Evolutionary conservation across 768 basidiomycete species (phyloP).

Genomic region (Agrocybe praecox): DNA sequence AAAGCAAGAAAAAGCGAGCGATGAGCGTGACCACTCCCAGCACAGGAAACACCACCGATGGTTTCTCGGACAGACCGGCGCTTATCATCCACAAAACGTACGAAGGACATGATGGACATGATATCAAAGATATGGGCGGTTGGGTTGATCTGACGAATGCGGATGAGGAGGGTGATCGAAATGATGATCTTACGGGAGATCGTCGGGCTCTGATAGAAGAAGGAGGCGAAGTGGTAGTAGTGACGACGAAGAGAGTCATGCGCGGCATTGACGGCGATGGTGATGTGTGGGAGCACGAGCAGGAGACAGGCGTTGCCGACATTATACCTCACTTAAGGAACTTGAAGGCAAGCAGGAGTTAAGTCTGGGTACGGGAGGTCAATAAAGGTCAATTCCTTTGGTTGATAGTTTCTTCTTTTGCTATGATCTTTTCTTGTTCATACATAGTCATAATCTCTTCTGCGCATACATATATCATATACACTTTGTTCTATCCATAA

Average conservation of each 20-base stretch:
- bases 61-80: neutral
- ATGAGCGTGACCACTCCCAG: neutral
- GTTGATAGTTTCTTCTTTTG: too few species aligned
- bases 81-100: conserved; percentile 2
- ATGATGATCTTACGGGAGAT: neutral
- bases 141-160: neutral
- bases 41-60: neutral
- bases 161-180: neutral
- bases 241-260: conserved; percentile 7
- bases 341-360: conserved; percentile 15
- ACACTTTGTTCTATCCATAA: too few species aligned
- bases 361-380: neutral
- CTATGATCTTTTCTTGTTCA: too few species aligned
- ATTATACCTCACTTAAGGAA: conserved; percentile 16
- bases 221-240: conserved; percentile 7
- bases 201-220: neutral
- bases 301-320: conserved; percentile 15
- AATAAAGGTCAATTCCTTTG: too few species aligned
- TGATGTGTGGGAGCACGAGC: conserved; percentile 12
- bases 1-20: conserved; percentile 8
- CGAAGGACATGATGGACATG: neutral
- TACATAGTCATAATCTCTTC: too few species aligned
- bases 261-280: conserved; percentile 8
- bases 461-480: too few species aligned
- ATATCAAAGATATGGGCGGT: neutral